Conservation (phyloP, 2,329 filamentous ascomycete genomes). For the Stachybotrys echinatus region DNA sequence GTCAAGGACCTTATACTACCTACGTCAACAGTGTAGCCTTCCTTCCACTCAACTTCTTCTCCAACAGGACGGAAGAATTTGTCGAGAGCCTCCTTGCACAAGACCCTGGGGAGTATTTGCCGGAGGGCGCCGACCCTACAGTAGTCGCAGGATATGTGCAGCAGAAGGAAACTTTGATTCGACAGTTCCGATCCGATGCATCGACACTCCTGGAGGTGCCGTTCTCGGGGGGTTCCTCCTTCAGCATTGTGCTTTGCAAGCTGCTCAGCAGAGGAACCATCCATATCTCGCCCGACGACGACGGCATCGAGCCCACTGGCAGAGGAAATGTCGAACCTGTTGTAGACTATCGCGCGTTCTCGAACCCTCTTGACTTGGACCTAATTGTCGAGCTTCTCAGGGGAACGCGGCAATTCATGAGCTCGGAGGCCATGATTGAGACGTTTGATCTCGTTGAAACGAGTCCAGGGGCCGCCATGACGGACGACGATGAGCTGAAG, state of each 20-base stretch:
- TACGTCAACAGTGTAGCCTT: conserved; percentile 11
- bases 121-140: conserved; percentile 6
- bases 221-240: conserved; percentile 7
- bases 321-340: conserved; percentile 40
- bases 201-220: conserved; percentile 18
- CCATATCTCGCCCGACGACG: conserved; percentile 39
- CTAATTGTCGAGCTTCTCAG: conserved; percentile 33
- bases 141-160: conserved; percentile 11
- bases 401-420: conserved; percentile 25
- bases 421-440: conserved; percentile 23
- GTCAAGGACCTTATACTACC: conserved; percentile 10
- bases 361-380: conserved; percentile 46
- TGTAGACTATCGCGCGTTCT: conserved; percentile 35
- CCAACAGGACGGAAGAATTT: conserved; percentile 11
- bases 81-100: conserved; percentile 13
- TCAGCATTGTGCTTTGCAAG: conserved; percentile 13
- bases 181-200: conserved; percentile 7
- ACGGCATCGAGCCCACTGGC: conserved; percentile 10
- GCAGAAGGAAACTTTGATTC: conserved; percentile 11
- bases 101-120: conserved; percentile 15
- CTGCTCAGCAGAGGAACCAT: conserved; percentile 50
- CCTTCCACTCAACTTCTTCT: conserved; percentile 12
- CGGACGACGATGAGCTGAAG: conserved; percentile 16
- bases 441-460: conserved; percentile 28
- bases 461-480: conserved; percentile 26